Conservation (phyloP, 306 rosid species). For the Trifolium pratense region DNA sequence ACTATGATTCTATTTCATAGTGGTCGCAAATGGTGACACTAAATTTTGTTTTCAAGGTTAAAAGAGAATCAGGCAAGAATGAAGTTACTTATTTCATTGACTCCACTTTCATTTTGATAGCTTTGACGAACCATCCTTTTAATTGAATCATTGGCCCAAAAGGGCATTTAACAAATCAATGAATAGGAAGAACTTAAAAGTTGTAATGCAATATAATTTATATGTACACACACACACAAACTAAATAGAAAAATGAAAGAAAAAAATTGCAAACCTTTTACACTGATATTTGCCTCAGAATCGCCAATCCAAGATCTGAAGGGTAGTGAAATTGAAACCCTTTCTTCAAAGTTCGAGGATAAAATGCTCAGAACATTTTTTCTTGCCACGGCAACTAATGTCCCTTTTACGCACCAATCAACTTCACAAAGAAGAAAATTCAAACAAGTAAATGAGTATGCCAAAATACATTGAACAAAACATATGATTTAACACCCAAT, state of each 20-base stretch:
- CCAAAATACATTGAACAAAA: constrained; percentile 26
- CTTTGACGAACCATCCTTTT: constrained; percentile 8
- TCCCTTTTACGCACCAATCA: constrained; percentile 77
- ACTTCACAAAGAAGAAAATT: constrained; percentile 52
- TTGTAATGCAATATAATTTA: not conserved
- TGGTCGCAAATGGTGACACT: not conserved
- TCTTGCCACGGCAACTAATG: constrained; percentile 75
- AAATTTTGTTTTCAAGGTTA: constrained; percentile 23
- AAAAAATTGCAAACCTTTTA: constrained; percentile 60
- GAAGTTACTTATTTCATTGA: not conserved
- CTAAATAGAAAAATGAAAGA: not conserved
- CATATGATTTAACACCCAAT: constrained; percentile 7
- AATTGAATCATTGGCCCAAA: constrained; percentile 5
- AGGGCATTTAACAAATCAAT: constrained; percentile 14
- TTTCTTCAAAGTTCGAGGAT: constrained; percentile 67
- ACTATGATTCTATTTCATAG: constrained; percentile 7
- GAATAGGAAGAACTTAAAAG: constrained; percentile 8
- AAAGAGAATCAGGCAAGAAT: not conserved
- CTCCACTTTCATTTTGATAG: not conserved
- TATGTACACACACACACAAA: not conserved
- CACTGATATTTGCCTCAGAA: constrained; percentile 42
- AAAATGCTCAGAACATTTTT: constrained; percentile 67
- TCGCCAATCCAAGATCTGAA: constrained; percentile 57
- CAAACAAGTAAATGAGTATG: constrained; percentile 36
- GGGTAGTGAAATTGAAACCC: constrained; percentile 54